phyloP scores from a whole-genome alignment of 306 rosid genomes.

The Vachellia collinsii region DNA sequence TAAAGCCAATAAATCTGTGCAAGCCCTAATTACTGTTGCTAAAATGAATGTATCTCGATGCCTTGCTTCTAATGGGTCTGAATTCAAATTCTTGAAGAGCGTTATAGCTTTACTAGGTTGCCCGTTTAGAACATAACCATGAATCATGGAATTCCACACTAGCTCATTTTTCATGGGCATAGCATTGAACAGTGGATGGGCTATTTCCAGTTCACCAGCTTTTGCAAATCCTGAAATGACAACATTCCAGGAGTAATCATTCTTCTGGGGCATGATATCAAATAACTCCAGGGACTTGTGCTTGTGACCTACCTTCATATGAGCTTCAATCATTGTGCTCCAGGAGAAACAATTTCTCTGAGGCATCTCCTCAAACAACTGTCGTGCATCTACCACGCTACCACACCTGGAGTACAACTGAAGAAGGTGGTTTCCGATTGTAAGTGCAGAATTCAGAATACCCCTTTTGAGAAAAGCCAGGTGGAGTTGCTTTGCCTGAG shows the following conservation, averaged over 20 bases:
- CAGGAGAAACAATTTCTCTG: slow-evolving; percentile 54
- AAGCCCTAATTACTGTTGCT: slow-evolving; percentile 63
- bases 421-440: slow-evolving; percentile 64
- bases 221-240: slow-evolving; percentile 63
- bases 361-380: slow-evolving; percentile 64
- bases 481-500: slow-evolving; percentile 62
- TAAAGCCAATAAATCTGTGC: slow-evolving; percentile 63
- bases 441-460: slow-evolving; percentile 44
- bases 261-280: slow-evolving; percentile 59
- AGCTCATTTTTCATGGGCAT: slow-evolving; percentile 63
- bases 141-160: slow-evolving; percentile 75
- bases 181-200: slow-evolving; percentile 43
- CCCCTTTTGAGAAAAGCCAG: slow-evolving; percentile 64
- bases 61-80: slow-evolving; percentile 35
- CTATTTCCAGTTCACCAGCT: slow-evolving; percentile 48
- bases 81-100: slow-evolving; percentile 65
- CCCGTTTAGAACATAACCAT: slow-evolving; percentile 64
- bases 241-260: slow-evolving; percentile 62
- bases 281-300: slow-evolving; percentile 56
- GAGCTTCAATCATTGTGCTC: slow-evolving; percentile 63
- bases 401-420: slow-evolving; percentile 49
- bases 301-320: slow-evolving; percentile 54
- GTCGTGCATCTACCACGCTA: neutral
- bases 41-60: slow-evolving; percentile 33
- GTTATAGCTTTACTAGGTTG: slow-evolving; percentile 51